Evolutionary conservation across 106 monocot genomes (phyloP).

Genomic region (Vanilla planifolia): DNA sequence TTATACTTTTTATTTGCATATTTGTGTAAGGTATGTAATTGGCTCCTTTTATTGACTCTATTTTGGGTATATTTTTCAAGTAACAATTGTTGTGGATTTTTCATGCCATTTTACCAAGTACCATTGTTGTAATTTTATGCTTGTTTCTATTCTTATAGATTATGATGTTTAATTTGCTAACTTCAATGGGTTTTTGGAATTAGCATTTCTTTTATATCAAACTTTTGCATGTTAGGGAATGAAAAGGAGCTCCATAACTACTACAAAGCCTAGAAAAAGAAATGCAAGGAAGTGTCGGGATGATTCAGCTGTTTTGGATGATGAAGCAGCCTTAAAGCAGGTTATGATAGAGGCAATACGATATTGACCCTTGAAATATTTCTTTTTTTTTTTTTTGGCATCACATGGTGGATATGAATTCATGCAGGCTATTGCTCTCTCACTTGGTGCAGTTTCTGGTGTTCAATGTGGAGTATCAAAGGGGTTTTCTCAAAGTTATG

Average conservation of each 20-base stretch:
- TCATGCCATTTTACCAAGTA: too few species aligned
- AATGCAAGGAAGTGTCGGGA: neutral
- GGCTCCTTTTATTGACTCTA: too few species aligned
- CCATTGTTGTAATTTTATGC: too few species aligned
- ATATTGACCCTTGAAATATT: neutral
- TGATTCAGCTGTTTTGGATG: slow-evolving; percentile 26
- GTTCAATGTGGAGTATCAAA: neutral
- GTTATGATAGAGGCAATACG: slow-evolving; percentile 14
- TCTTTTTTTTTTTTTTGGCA: neutral
- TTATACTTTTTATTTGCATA: too few species aligned
- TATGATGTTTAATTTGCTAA: too few species aligned
- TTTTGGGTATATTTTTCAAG: too few species aligned
- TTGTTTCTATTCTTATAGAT: too few species aligned
- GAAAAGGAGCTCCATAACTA: slow-evolving; percentile 21
- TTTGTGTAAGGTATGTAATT: too few species aligned
- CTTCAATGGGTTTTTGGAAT: too few species aligned
- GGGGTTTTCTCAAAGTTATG: slow-evolving; percentile 9
- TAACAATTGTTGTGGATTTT: too few species aligned
- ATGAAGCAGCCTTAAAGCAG: slow-evolving; percentile 54
- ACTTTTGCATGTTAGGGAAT: too few species aligned
- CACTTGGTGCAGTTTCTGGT: slow-evolving; percentile 34
- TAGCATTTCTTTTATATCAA: too few species aligned
- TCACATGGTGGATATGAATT: slow-evolving; percentile 1
- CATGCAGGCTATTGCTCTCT: slow-evolving; percentile 75
- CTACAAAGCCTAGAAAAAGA: slow-evolving; percentile 14